phyloP scores from a whole-genome alignment of 805 yeast species.

The Candida dajiaensis region DNA sequence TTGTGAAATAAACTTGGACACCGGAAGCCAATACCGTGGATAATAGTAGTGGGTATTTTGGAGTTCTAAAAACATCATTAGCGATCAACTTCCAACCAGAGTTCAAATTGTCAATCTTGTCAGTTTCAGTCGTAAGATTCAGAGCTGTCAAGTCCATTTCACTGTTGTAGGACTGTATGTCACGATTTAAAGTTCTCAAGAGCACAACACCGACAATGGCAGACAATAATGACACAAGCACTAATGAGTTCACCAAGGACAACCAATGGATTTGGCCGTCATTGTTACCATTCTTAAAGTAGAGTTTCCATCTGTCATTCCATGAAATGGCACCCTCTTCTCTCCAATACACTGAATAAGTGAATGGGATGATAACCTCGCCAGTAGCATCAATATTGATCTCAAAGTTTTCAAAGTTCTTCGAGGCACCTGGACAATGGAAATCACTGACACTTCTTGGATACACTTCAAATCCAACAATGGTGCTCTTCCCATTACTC shows the following conservation, averaged over 20 bases:
- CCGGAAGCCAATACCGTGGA: slow-evolving; percentile 67
- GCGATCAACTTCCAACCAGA: slow-evolving; percentile 50
- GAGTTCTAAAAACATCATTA: slow-evolving; percentile 49
- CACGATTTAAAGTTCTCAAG: slow-evolving; percentile 47
- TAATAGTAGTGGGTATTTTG: slow-evolving; percentile 41
- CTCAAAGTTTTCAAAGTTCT: slow-evolving; percentile 50
- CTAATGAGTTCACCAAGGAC: slow-evolving; percentile 65
- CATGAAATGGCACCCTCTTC: slow-evolving; percentile 66
- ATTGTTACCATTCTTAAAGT: slow-evolving; percentile 48
- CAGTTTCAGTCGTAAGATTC: slow-evolving; percentile 20
- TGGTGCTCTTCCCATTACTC: slow-evolving; percentile 41
- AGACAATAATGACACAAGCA: slow-evolving; percentile 55
- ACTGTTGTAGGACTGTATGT: slow-evolving; percentile 33
- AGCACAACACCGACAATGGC: slow-evolving; percentile 61
- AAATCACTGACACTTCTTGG: slow-evolving; percentile 70
- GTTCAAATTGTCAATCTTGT: slow-evolving; percentile 22
- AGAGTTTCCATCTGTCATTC: slow-evolving; percentile 68
- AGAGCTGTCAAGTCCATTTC: slow-evolving; percentile 19
- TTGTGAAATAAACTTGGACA: slow-evolving; percentile 61
- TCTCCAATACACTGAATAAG: slow-evolving; percentile 85
- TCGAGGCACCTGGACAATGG: slow-evolving; percentile 71
- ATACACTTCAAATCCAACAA: slow-evolving; percentile 87
- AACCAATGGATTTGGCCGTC: slow-evolving; percentile 67
- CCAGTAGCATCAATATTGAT: slow-evolving; percentile 38
- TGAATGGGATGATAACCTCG: slow-evolving; percentile 55